phyloP scores from a whole-genome alignment of 2,329 filamentous ascomycete species.

The Tolypocladium inflatum region DNA sequence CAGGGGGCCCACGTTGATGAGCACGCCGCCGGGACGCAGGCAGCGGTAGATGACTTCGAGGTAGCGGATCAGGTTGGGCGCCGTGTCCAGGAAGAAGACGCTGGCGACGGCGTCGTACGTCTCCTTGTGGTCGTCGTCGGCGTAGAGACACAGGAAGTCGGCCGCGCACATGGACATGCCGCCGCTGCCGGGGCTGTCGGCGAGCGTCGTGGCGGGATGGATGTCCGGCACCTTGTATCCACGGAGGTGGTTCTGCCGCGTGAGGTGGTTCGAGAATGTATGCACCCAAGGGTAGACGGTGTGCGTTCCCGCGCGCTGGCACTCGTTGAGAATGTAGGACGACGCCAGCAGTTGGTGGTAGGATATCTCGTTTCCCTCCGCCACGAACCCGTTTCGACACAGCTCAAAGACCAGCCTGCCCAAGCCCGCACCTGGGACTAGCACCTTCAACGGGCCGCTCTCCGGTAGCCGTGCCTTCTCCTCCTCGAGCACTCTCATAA shows the following conservation, averaged over 20 bases:
- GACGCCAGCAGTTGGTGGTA: slow-evolving; percentile 93
- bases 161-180: slow-evolving; percentile 88
- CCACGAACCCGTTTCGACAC: slow-evolving; percentile 59
- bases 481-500: slow-evolving; percentile 54
- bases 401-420: slow-evolving; percentile 86
- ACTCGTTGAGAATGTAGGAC: slow-evolving; percentile 64
- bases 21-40: slow-evolving; percentile 65
- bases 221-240: slow-evolving; percentile 72
- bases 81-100: slow-evolving; percentile 96
- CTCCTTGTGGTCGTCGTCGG: slow-evolving; percentile 47
- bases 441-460: slow-evolving; percentile 46
- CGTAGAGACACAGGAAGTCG: slow-evolving; percentile 86
- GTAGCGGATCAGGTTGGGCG: slow-evolving; percentile 85
- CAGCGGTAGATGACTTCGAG: slow-evolving; percentile 75
- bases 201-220: slow-evolving; percentile 53
- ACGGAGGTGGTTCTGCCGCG: slow-evolving; percentile 64
- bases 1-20: slow-evolving; percentile 84
- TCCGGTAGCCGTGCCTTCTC: slow-evolving; percentile 27
- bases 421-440: slow-evolving; percentile 84
- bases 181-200: slow-evolving; percentile 31
- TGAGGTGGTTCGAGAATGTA: slow-evolving; percentile 77
- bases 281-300: slow-evolving; percentile 78
- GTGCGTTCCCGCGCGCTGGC: slow-evolving; percentile 50
- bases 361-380: slow-evolving; percentile 91
- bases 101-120: slow-evolving; percentile 75